A percentile compares a stretch with the other conserved stretches of the same genome.
These are phyloP conservation scores for Salvia hispanica DNA, from an alignment of 257 asterid species.

Conservation along the genomic window DNA sequence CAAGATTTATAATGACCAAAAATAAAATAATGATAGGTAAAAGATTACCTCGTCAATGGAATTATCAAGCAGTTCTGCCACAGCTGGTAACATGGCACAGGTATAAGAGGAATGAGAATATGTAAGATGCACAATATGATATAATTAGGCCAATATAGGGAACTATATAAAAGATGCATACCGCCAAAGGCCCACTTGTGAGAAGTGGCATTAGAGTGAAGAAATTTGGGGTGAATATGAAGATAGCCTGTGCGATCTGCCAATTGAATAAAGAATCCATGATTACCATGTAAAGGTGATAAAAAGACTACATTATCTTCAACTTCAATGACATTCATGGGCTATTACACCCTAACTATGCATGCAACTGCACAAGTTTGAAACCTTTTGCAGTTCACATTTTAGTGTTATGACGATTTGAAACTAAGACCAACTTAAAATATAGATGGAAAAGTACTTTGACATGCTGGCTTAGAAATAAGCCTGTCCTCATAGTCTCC, in stretches of 20 bases:
- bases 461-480: slow-evolving; percentile 49
- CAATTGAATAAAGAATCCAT: slow-evolving; percentile 35
- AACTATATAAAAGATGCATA: slow-evolving; percentile 43
- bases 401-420: not conserved
- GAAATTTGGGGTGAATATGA: slow-evolving; percentile 88
- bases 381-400: slow-evolving; percentile 4
- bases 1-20: not conserved
- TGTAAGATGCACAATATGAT: slow-evolving; percentile 25
- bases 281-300: slow-evolving; percentile 21
- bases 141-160: slow-evolving; percentile 13
- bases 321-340: not conserved
- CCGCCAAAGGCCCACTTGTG: slow-evolving; percentile 99
- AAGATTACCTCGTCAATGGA: slow-evolving; percentile 80
- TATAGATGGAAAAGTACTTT: slow-evolving; percentile 51
- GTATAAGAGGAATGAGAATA: slow-evolving; percentile 26
- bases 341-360: slow-evolving; percentile 14
- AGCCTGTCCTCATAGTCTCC: slow-evolving; percentile 68
- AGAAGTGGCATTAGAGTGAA: slow-evolving; percentile 96
- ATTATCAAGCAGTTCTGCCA: slow-evolving; percentile 92
- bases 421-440: not conserved
- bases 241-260: slow-evolving; percentile 74
- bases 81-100: slow-evolving; percentile 57
- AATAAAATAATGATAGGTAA: slow-evolving; percentile 6
- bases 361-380: slow-evolving; percentile 7
- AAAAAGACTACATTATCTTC: slow-evolving; percentile 30